phyloP scores from a whole-genome alignment of 2,329 filamentous ascomycete genomes.

The Reticulascus tulasneorum region DNA sequence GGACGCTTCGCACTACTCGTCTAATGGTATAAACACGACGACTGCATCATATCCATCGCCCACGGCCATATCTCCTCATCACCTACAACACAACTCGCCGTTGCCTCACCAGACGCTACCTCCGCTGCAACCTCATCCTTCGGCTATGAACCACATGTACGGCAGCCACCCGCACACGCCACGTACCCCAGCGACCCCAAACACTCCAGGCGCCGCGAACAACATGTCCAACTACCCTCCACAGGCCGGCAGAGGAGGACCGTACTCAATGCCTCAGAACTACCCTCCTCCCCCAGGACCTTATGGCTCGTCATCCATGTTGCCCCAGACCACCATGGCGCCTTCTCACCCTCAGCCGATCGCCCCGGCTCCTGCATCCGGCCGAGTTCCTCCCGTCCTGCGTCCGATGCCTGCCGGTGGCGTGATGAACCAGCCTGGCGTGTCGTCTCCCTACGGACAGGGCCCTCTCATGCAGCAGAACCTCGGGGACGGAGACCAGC shows the following conservation, averaged over 20 bases:
- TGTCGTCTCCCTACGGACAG: constrained; percentile 58
- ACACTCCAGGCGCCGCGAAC: constrained; percentile 53
- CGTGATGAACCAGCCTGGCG: constrained; percentile 54
- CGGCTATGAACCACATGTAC: constrained; percentile 51
- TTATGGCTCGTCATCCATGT: constrained; percentile 58
- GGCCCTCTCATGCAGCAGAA: constrained; percentile 52
- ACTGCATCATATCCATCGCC: constrained; percentile 48
- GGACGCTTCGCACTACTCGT: constrained; percentile 51
- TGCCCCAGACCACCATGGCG: constrained; percentile 63
- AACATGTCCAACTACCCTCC: constrained; percentile 52
- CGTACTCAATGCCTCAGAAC: constrained; percentile 52
- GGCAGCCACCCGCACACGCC: constrained; percentile 59
- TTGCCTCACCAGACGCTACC: constrained; percentile 52
- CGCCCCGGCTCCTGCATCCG: constrained; percentile 63
- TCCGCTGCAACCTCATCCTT: constrained; percentile 46
- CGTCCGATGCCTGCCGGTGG: constrained; percentile 69
- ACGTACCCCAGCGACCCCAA: constrained; percentile 59
- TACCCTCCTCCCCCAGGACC: constrained; percentile 51
- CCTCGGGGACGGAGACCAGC: constrained; percentile 57
- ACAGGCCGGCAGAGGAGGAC: constrained; percentile 41
- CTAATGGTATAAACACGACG: constrained; percentile 54
- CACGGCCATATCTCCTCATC: constrained; percentile 48
- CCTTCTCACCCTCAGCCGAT: constrained; percentile 72
- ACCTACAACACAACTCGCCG: constrained; percentile 42
- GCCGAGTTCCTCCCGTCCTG: constrained; percentile 54